These are phyloP conservation scores for Neonectria ditissima DNA, from an alignment of 2,329 filamentous ascomycete species.

Conservation along the genomic window DNA sequence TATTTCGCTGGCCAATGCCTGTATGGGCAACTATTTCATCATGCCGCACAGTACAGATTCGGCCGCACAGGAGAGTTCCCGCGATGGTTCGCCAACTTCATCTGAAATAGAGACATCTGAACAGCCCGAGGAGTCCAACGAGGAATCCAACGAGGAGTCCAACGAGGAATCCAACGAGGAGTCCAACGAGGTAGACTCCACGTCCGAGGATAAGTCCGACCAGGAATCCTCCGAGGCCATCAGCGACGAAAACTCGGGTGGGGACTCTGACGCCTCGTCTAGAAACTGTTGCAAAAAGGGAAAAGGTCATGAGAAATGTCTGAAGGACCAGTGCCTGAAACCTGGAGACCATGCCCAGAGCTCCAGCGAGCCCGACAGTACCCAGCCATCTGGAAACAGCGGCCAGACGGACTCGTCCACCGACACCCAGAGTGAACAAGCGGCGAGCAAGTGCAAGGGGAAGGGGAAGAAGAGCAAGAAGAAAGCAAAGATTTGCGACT, in stretches of 20 bases:
- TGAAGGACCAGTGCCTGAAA: not conserved
- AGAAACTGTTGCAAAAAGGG: not conserved
- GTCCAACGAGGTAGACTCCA: conserved; percentile 6
- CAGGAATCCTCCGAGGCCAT: conserved; percentile 10
- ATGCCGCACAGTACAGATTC: not conserved
- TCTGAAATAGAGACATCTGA: not conserved
- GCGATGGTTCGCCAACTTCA: not conserved
- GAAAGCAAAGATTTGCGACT: conserved; percentile 8
- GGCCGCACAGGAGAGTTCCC: not conserved
- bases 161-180: conserved; percentile 3
- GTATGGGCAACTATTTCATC: not conserved
- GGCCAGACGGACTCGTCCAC: not conserved
- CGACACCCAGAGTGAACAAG: not conserved
- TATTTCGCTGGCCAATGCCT: not conserved
- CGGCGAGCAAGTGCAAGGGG: not conserved
- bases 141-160: conserved; percentile 9
- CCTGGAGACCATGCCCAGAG: not conserved
- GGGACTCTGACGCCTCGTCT: not conserved
- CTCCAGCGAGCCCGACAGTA: conserved; percentile 3
- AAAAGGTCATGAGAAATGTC: not conserved
- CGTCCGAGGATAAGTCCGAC: not conserved
- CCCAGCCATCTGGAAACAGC: not conserved
- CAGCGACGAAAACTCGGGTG: not conserved
- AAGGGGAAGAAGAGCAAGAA: conserved; percentile 27
- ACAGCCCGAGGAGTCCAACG: not conserved